These are phyloP conservation scores for Aurifilum marmelostoma DNA, from an alignment of 2,329 filamentous ascomycete genomes.

Conservation along the genomic window DNA sequence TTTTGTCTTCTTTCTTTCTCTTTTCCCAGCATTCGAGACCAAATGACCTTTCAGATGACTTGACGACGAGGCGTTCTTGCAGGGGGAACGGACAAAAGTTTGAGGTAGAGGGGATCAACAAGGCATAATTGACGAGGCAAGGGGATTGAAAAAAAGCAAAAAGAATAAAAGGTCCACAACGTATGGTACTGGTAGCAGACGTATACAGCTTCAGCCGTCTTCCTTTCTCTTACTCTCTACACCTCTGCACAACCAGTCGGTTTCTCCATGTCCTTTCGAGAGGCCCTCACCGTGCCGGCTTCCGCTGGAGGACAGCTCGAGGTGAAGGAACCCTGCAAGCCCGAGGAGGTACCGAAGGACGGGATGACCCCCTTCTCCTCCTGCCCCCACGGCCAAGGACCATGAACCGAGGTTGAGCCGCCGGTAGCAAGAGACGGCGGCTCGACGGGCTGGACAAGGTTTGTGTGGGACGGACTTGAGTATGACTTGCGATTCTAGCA, in stretches of 20 bases:
- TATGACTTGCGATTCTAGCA: no score
- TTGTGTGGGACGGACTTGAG: no score
- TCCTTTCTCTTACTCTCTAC: background rate
- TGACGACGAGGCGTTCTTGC: background rate
- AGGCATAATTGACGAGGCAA: background rate
- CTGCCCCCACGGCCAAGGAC: background rate
- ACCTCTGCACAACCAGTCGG: background rate
- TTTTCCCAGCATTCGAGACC: background rate
- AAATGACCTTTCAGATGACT: background rate
- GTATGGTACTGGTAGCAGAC: background rate
- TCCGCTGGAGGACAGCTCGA: background rate
- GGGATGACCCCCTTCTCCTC: background rate
- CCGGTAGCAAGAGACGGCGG: slow-evolving; percentile 24
- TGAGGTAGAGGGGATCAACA: background rate
- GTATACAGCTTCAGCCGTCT: background rate
- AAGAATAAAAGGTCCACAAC: background rate
- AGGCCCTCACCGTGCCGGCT: slow-evolving; percentile 8
- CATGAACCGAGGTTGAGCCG: slow-evolving; percentile 26
- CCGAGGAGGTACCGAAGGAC: slow-evolving; percentile 8
- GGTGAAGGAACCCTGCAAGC: background rate
- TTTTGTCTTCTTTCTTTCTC: background rate
- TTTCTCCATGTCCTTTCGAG: background rate
- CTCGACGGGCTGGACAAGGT: slow-evolving; percentile 23
- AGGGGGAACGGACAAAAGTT: background rate
- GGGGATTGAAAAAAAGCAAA: background rate